Evolutionary conservation across 78 protist genomes (phyloP), one percentile per base, ranked within the genome.

Genomic region (Pigoraptor vietnamica): DNA sequence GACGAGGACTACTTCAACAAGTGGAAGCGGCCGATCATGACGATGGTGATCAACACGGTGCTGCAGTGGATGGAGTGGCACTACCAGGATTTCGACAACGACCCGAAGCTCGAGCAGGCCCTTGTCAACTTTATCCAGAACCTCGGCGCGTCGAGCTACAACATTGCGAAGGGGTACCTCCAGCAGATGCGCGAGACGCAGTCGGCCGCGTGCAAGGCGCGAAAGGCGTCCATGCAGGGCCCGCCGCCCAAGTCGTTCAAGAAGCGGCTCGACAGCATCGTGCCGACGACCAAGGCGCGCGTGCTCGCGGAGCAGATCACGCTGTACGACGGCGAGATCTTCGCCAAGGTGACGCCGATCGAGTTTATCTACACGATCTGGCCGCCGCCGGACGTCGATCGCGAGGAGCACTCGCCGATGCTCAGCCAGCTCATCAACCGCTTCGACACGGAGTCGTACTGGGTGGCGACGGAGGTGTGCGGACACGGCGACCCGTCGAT

Each of bases 301-400:
- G 35, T 21, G 34, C 38, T 90, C 37, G 92, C 88, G 34, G 82
- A 81, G 25, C 92, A 90, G 19, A 90, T 90, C 55, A 81, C 88
- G 87, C 84, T 90, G 55, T 39, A 21, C n/a, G 91, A 90, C 29
- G 21, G 32, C 10, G 82, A 25, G 1, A 14, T 67, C 23, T 90
- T 79, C n/a, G 33, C 21, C 21, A 90, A 56, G 10, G 37, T 82
- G 33, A 6, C 34, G 33, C 92, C 92, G 82, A 83, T 35, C 37
- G 88, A 90, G 6, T 90, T 33, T 90, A 34, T 82, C 37, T 2
- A 33, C 36, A 6, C 37, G 36, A 2, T 34, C 9, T 81, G 88
- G 92, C 9, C 88, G 6, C 38, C 39, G 23, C 9, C 9, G 88
- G 88, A 35, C 39, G 23, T 1, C 37, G 39, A 82, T 6, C 6